phyloP scores from a whole-genome alignment of 441 rosid genomes.

The Pelargonium fulgidum region DNA sequence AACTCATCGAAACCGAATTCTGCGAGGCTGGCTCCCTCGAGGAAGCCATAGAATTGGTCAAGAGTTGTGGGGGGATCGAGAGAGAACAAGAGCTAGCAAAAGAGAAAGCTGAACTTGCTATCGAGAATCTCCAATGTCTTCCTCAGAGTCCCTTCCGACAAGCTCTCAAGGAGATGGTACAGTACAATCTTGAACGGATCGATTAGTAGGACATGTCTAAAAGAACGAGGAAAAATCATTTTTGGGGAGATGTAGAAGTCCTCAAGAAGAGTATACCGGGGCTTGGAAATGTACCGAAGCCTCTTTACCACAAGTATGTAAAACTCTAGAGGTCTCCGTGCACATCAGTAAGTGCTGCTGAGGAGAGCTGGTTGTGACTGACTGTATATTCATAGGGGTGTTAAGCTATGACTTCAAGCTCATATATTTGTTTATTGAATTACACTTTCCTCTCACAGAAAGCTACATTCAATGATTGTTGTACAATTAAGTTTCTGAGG shows the following conservation, averaged over 20 bases:
- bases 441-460: constrained; percentile 4
- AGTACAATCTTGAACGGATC: constrained; percentile 79
- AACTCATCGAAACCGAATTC: constrained; percentile 82
- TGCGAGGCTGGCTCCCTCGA: constrained; percentile 69
- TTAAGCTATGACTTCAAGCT: constrained; percentile 29
- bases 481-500: constrained; percentile 9
- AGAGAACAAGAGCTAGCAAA: constrained; percentile 65
- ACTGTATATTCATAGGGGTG: constrained; percentile 24
- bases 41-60: constrained; percentile 61
- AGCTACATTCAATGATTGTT: constrained; percentile 13
- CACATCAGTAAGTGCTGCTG: not conserved
- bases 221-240: not conserved
- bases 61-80: constrained; percentile 57
- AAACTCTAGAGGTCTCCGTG: not conserved
- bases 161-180: constrained; percentile 72
- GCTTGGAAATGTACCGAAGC: constrained; percentile 2
- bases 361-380: constrained; percentile 14
- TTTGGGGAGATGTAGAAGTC: not conserved
- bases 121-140: constrained; percentile 59
- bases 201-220: constrained; percentile 30
- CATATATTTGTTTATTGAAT: constrained; percentile 17
- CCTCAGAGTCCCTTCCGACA: constrained; percentile 46
- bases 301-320: constrained; percentile 1
- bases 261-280: too few relatives aligned
- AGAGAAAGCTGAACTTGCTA: constrained; percentile 66